Base-by-base conservation (phyloP, 768 basidiomycete species). In the Phaffia australis region DNA sequence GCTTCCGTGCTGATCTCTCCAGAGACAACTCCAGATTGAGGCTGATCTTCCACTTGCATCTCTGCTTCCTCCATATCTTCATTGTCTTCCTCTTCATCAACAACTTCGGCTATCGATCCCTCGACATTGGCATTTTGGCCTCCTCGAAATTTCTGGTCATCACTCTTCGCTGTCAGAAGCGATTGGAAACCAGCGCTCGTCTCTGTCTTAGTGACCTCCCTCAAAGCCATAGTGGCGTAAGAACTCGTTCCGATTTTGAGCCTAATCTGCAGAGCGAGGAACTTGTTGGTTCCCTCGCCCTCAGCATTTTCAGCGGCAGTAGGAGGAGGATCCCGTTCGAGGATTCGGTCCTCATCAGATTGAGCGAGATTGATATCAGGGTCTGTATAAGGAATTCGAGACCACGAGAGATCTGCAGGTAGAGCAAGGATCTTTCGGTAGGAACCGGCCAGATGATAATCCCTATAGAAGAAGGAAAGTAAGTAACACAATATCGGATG, bases 221-320 rank as follows among this genome's bases (percentile, higher is more conserved):
- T 84, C 71, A 99, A 76, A 3, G 93, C 94, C 95, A 99, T 99
- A 1, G 95, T 99, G 1, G 95, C 95, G 76, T 97, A 99, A 5
- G 90, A 87, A 0, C 90, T 88, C 8, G 90, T 89, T 18, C 88
- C 90, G 19, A 99, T 82, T n/a, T 81, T 83, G 63, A 97, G 77
- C 49, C 85, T 78, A 69, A 99, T 83, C 73, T 93, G 92, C 47
- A 99, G 78, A 4, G 94, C 93, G 76, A 85, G 79, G 75, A 94
- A 94, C 72, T 83, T 86, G 29, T 93, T 93, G 56, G 87, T 81
- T 62, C 60, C n/a, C 29, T 58, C 50, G 35, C 58, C 21, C 32
- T 30, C 56, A 32, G 29, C 50, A 11, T 70, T 69, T 54, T 73
- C 82, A 3, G 79, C 80, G 42, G 83, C 74, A 16, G 51, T 42